Base-by-base conservation (phyloP, 495 filamentous ascomycete species). In the Tuber borchii region DNA sequence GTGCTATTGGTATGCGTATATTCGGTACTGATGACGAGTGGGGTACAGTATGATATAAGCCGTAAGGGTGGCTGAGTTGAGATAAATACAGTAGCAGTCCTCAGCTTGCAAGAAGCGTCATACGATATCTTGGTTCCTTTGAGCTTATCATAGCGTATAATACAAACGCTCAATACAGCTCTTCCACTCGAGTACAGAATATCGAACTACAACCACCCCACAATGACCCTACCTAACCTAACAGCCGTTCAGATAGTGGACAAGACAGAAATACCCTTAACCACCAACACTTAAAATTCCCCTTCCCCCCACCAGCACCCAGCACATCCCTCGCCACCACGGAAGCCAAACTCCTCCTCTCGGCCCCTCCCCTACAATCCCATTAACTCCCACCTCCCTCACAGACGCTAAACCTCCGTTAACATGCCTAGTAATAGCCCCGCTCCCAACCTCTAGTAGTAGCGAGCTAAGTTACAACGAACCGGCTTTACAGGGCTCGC, bases 401-500 rank as follows among this genome's bases (percentile, higher is more conserved):
- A 51, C 71, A 22, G 77, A 71, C 1, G 51, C 78, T 5, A 79
- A 45, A 7, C 43, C 71, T 70, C 69, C 69, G 2, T 45, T 56
- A 34, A 74, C 76, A 26, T 78, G 75, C 72, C 72, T 73, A n/a
- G 39, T 79, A 72, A 74, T 72, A 14, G 42, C 69, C 22, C 69
- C 72, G 3, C 75, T 77, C 43, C 72, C 78, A 7, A 19, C 10
- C 37, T 69, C 71, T 6, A 61, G 71, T 22, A 80, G n/a, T n/a
- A 26, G n/a, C 51, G 8, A 51, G 44, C 39, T 22, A 6, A 51
- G 44, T 4, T 22, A 6, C 20, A n/a, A 14, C 51, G 26, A 2
- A 26, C 77, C 7, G 71, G 69, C 31, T 70, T 73, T 46, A 69
- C 79, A 4, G 77, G 79, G 44, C 43, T 80, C 26, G 61, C 69